Evolutionary conservation across 1,139 yeast species (phyloP).

Genomic region (Lodderomyces theae): DNA sequence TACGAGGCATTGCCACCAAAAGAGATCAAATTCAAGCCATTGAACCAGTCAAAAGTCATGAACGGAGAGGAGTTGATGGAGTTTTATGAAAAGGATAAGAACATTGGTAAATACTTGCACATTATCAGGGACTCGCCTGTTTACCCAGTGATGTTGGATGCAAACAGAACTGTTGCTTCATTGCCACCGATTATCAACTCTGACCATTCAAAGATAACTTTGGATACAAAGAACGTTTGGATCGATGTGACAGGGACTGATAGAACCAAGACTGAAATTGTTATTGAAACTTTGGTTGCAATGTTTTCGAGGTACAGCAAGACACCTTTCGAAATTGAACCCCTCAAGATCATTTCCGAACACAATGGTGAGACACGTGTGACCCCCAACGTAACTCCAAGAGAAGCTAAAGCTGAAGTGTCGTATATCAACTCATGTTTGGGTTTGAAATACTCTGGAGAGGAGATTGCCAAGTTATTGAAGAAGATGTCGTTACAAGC

Average conservation of each 20-base stretch:
- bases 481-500: constrained; percentile 81
- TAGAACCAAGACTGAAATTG: constrained; percentile 86
- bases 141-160: constrained; percentile 85
- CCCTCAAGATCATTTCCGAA: constrained; percentile 77
- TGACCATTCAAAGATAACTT: constrained; percentile 81
- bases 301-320: constrained; percentile 90
- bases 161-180: constrained; percentile 76
- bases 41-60: constrained; percentile 78
- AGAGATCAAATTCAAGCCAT: constrained; percentile 76
- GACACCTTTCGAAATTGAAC: constrained; percentile 80
- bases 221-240: constrained; percentile 83
- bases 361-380: constrained; percentile 78
- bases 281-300: constrained; percentile 86
- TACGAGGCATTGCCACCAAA: constrained; percentile 83
- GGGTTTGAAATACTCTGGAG: constrained; percentile 70
- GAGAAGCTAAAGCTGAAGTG: constrained; percentile 71
- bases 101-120: constrained; percentile 83
- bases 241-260: constrained; percentile 96
- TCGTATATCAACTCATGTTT: constrained; percentile 88
- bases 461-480: constrained; percentile 67
- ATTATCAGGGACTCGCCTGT: constrained; percentile 87
- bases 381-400: constrained; percentile 70
- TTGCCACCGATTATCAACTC: constrained; percentile 97
- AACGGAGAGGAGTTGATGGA: constrained; percentile 81
- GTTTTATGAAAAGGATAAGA: constrained; percentile 86